Evolutionary conservation across 352 stramenopile genomes (phyloP).

Genomic region (Phytophthora fragariae): DNA sequence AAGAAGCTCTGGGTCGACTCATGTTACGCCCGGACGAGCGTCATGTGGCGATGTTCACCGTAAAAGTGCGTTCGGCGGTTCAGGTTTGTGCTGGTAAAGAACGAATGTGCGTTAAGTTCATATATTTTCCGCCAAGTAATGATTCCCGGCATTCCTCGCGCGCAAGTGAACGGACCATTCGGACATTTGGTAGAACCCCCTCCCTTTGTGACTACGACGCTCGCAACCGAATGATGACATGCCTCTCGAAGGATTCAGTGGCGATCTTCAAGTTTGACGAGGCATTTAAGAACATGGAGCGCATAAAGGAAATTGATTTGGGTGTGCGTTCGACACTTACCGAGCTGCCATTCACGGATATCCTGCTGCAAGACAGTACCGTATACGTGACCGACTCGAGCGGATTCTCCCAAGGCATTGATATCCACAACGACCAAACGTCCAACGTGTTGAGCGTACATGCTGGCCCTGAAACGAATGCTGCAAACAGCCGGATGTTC

Average conservation of each 20-base stretch:
- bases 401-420: slow-evolving; percentile 41
- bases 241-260: slow-evolving; percentile 26
- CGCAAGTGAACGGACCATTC: slow-evolving; percentile 17
- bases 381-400: slow-evolving; percentile 48
- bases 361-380: slow-evolving; percentile 29
- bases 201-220: slow-evolving; percentile 39
- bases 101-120: slow-evolving; percentile 31
- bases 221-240: slow-evolving; percentile 30
- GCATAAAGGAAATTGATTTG: slow-evolving; percentile 39
- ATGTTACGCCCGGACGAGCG: slow-evolving; percentile 12
- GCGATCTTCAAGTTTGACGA: slow-evolving; percentile 44
- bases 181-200: slow-evolving; percentile 29
- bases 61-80: slow-evolving; percentile 37
- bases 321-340: slow-evolving; percentile 34
- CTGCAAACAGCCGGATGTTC: slow-evolving; percentile 21
- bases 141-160: neutral
- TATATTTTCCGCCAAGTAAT: slow-evolving; percentile 18
- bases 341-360: slow-evolving; percentile 37
- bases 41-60: slow-evolving; percentile 37
- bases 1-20: slow-evolving; percentile 25
- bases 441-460: slow-evolving; percentile 35
- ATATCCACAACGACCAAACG: slow-evolving; percentile 52
- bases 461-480: neutral
- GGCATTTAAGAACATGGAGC: slow-evolving; percentile 38
- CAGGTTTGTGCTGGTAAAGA: slow-evolving; percentile 25